phyloP scores from a whole-genome alignment of 2,329 filamentous ascomycete species.

The Orbilia javanica region DNA sequence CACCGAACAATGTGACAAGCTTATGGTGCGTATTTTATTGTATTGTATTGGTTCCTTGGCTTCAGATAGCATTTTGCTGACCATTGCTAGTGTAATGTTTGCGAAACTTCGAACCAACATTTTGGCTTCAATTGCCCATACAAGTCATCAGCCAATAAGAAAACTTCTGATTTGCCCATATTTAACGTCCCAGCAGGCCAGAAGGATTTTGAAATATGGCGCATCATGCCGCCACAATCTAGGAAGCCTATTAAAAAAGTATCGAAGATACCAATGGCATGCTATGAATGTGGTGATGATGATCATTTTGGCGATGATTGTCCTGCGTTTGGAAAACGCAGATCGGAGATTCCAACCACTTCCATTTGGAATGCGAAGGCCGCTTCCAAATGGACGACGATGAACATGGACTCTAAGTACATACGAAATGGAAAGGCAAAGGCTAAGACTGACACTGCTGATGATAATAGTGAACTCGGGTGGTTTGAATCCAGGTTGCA shows the following conservation, averaged over 20 bases:
- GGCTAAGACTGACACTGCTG: background rate
- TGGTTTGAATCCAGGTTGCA: slow-evolving; percentile 48
- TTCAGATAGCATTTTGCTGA: too few species aligned
- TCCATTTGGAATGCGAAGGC: slow-evolving; percentile 54
- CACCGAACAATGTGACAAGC: slow-evolving; percentile 51
- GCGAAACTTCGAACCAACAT: slow-evolving; percentile 46
- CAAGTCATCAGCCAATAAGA: slow-evolving; percentile 46
- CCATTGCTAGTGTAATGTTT: slow-evolving; percentile 41
- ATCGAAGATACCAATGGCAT: slow-evolving; percentile 48
- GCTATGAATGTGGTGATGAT: slow-evolving; percentile 52
- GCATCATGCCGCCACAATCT: slow-evolving; percentile 32
- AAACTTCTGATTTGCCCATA: slow-evolving; percentile 48
- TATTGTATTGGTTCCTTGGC: too few species aligned
- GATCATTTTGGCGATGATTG: slow-evolving; percentile 55
- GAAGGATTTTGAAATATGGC: slow-evolving; percentile 54
- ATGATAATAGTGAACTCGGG: slow-evolving; percentile 28
- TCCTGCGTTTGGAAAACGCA: slow-evolving; percentile 30
- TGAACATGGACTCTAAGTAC: slow-evolving; percentile 55
- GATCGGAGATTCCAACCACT: slow-evolving; percentile 28
- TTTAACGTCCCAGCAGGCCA: slow-evolving; percentile 52
- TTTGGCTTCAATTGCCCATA: slow-evolving; percentile 57
- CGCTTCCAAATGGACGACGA: slow-evolving; percentile 44
- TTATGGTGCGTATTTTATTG: slow-evolving; percentile 47
- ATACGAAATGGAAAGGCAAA: slow-evolving; percentile 28
- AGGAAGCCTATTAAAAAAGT: slow-evolving; percentile 15